Conservation (phyloP, 371 early-diverging fungal species). For the Apophysomyces ossiformis region DNA sequence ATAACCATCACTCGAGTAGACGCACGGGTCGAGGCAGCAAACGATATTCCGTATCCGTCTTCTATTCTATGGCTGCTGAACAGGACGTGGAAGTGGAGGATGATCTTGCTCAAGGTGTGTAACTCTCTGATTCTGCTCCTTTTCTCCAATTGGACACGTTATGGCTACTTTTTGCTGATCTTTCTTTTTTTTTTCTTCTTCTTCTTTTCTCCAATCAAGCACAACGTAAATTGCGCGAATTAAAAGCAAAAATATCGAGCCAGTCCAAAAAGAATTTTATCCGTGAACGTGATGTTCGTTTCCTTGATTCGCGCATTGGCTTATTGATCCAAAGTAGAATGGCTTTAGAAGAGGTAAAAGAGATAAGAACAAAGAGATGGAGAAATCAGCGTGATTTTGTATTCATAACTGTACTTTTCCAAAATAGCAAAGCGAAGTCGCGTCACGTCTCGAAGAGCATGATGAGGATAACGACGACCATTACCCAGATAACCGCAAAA, state of each 20-base stretch:
- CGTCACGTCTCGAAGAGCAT: constrained; percentile 75
- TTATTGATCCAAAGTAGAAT: constrained; percentile 93
- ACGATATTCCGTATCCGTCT: constrained; percentile 85
- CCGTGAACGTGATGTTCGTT: constrained; percentile 93
- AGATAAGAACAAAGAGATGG: constrained; percentile 8
- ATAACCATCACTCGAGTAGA: constrained; percentile 45
- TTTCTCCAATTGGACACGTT: too few species aligned
- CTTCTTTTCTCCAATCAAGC: constrained; percentile 48
- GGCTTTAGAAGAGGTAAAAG: constrained; percentile 79
- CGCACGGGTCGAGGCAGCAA: constrained; percentile 47
- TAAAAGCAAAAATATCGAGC: constrained; percentile 87
- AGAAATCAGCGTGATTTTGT: too few species aligned
- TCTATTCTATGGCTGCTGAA: constrained; percentile 94
- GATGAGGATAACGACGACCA: constrained; percentile 71
- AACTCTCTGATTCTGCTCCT: neutral
- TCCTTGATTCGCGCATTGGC: constrained; percentile 93
- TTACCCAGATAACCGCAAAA: constrained; percentile 81
- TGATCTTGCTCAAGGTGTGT: constrained; percentile 74
- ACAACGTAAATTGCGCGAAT: constrained; percentile 82
- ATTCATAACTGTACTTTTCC: neutral
- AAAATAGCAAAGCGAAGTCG: constrained; percentile 79
- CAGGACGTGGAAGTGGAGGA: constrained; percentile 94
- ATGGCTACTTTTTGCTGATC: neutral
- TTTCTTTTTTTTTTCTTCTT: constrained; percentile 12
- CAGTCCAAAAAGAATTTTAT: constrained; percentile 96